Percentiles rank a stretch among this genome's conserved stretches.
phyloP scores from a whole-genome alignment of 2,329 filamentous ascomycete species.

The Lasiodiplodia sp. region DNA sequence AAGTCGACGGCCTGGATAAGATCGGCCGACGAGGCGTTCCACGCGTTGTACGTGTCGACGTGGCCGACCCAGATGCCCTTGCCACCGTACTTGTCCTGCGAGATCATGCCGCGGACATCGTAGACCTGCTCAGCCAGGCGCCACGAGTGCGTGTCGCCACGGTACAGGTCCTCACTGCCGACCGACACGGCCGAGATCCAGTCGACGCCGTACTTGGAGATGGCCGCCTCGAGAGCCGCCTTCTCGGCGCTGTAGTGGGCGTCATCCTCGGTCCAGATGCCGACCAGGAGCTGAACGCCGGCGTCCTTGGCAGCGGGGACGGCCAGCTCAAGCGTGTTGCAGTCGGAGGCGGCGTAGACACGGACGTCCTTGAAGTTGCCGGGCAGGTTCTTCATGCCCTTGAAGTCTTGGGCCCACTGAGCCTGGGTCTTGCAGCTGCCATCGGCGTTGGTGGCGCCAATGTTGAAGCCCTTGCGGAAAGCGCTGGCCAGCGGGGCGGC shows the following conservation, averaged over 20 bases:
- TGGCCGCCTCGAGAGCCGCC: constrained; percentile 41
- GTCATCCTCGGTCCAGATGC: constrained; percentile 44
- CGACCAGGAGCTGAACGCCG: constrained; percentile 46
- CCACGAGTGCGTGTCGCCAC: constrained; percentile 43
- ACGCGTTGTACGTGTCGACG: constrained; percentile 48
- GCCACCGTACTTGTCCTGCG: constrained; percentile 31
- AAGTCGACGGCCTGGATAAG: constrained; percentile 48
- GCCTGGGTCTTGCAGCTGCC: constrained; percentile 39
- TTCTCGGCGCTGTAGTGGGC: constrained; percentile 45
- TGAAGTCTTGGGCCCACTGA: constrained; percentile 41
- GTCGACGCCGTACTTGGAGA: constrained; percentile 44
- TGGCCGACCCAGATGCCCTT: constrained; percentile 40
- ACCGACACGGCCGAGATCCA: constrained; percentile 47
- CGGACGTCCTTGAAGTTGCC: constrained; percentile 39
- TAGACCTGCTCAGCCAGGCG: constrained; percentile 38
- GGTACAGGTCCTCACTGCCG: constrained; percentile 66
- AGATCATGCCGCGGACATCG: constrained; percentile 38
- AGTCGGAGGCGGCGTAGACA: constrained; percentile 41
- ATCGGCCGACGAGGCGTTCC: constrained; percentile 45
- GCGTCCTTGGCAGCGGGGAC: constrained; percentile 46
- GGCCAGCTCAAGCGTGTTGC: constrained; percentile 35
- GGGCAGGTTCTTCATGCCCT: constrained; percentile 36
- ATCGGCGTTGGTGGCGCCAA: constrained; percentile 38
- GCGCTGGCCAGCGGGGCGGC: constrained; percentile 43
- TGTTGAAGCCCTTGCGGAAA: constrained; percentile 44